Percentiles rank a stretch among this genome's conserved stretches.
phyloP scores from a whole-genome alignment of 1,139 yeast species.

The Diutina scorzettiae region DNA sequence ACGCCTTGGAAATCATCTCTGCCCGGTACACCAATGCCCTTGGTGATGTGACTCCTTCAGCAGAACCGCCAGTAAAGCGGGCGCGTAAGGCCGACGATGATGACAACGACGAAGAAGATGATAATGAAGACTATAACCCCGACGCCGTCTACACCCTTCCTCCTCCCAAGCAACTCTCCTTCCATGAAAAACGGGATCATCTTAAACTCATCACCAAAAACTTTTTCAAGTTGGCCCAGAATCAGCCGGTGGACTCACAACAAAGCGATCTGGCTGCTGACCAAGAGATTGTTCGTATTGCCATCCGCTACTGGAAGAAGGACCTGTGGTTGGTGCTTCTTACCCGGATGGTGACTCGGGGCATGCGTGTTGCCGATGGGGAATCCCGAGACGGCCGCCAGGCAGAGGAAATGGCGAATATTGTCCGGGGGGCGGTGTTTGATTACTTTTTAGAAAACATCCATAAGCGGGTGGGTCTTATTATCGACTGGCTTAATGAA shows the following conservation, averaged over 20 bases:
- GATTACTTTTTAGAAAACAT: constrained; percentile 67
- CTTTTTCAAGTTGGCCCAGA: constrained; percentile 36
- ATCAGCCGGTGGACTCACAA: constrained; percentile 13
- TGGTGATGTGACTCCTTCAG: background rate
- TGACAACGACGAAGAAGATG: constrained; percentile 14
- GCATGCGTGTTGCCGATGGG: constrained; percentile 27
- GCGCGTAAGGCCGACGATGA: constrained; percentile 7
- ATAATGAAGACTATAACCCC: constrained; percentile 23
- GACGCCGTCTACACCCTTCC: constrained; percentile 45
- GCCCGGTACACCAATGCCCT: constrained; percentile 38
- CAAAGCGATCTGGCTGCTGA: constrained; percentile 14
- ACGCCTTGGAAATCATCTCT: constrained; percentile 30
- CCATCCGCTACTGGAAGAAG: constrained; percentile 51
- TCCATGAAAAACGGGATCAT: constrained; percentile 37
- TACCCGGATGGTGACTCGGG: constrained; percentile 72
- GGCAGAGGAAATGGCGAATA: constrained; percentile 36
- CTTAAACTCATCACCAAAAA: constrained; percentile 39
- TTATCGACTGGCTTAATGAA: constrained; percentile 92
- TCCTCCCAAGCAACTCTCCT: constrained; percentile 37
- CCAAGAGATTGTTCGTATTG: constrained; percentile 33
- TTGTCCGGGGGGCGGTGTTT: constrained; percentile 59
- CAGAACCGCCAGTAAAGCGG: constrained; percentile 7
- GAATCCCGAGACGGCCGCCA: constrained; percentile 11
- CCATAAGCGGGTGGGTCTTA: constrained; percentile 57
- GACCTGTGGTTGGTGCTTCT: constrained; percentile 73